Evolutionary conservation across 805 yeast species (phyloP).

Genomic region (Ogataea saltuana): DNA sequence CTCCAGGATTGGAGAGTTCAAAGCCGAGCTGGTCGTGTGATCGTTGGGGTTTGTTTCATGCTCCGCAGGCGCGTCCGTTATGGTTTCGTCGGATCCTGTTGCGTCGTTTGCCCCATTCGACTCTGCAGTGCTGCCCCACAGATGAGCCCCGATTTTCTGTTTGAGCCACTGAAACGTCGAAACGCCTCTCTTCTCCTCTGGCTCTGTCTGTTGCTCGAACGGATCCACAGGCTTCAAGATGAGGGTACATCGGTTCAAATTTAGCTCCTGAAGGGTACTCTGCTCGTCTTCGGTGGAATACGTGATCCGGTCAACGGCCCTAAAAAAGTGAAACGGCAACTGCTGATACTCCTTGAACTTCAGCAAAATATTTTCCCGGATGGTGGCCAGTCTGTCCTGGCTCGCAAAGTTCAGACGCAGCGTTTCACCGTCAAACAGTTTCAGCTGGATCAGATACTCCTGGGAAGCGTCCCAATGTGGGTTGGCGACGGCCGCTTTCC

Average conservation of each 20-base stretch:
- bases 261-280: constrained; percentile 50
- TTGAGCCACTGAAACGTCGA: constrained; percentile 32
- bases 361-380: constrained; percentile 60
- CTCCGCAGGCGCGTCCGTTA: not conserved
- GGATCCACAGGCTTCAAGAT: constrained; percentile 61
- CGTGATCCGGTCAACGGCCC: constrained; percentile 59
- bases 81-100: not conserved
- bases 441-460: constrained; percentile 48
- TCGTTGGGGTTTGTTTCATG: no score
- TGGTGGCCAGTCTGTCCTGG: constrained; percentile 49
- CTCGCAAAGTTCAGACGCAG: constrained; percentile 51
- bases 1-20: constrained; percentile 11
- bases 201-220: constrained; percentile 20
- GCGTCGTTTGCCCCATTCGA: not conserved
- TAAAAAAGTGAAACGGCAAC: constrained; percentile 50
- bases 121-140: constrained; percentile 9
- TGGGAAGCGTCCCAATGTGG: constrained; percentile 35
- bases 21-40: not conserved
- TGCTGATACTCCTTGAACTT: constrained; percentile 50
- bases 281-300: constrained; percentile 66
- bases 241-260: constrained; percentile 67
- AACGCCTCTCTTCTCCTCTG: constrained; percentile 9
- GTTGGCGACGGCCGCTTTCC: constrained; percentile 26
- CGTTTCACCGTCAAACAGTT: constrained; percentile 67
- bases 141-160: constrained; percentile 17